phyloP scores from a whole-genome alignment of 495 filamentous ascomycete species.

The Trichoderma virens region DNA sequence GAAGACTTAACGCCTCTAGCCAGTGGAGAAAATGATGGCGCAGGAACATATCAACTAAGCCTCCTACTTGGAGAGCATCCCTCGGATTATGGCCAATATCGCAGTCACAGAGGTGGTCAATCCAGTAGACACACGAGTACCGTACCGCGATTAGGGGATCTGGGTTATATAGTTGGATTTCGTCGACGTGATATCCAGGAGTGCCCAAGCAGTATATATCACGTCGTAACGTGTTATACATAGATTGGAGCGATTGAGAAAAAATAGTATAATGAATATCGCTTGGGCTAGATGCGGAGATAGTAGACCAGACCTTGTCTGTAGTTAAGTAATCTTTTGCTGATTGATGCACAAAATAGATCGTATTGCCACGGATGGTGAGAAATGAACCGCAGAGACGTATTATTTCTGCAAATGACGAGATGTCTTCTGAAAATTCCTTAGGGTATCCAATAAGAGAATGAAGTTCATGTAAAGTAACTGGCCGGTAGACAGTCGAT shows the following conservation, averaged over 20 bases:
- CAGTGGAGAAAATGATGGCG: neutral
- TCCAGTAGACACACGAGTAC: too few species aligned
- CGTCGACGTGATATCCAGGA: too few species aligned
- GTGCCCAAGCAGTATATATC: too few species aligned
- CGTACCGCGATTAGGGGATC: constrained; percentile 25
- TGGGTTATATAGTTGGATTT: too few species aligned
- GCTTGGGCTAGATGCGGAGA: too few species aligned
- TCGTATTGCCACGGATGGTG: neutral
- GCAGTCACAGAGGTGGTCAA: constrained; percentile 26
- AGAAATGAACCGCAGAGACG: neutral
- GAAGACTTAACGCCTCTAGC: neutral
- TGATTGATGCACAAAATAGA: constrained; percentile 10
- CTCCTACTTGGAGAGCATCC: neutral
- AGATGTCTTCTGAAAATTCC: neutral
- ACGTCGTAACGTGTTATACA: too few species aligned
- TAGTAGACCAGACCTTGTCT: too few species aligned
- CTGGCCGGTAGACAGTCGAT: too few species aligned
- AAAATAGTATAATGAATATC: too few species aligned
- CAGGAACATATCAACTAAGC: neutral
- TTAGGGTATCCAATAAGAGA: neutral
- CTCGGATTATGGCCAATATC: neutral
- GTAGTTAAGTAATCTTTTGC: too few species aligned
- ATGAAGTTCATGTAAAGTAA: neutral
- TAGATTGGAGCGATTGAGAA: too few species aligned
- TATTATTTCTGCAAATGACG: neutral